phyloP scores from a whole-genome alignment of 768 basidiomycete genomes.

The Pleurotus djamor region DNA sequence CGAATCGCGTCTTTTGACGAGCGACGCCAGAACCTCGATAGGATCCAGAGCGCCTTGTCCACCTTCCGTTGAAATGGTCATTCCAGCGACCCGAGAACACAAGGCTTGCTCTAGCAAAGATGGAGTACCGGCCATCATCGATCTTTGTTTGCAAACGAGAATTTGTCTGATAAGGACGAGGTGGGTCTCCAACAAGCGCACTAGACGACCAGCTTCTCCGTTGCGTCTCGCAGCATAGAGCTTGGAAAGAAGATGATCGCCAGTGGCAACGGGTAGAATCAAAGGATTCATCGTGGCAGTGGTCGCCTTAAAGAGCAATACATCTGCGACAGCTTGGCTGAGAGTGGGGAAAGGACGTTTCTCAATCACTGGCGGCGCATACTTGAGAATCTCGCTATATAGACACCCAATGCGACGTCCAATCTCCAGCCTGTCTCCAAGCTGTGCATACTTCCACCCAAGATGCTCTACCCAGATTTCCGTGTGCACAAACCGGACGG shows the following conservation, averaged over 20 bases:
- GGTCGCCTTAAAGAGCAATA: conserved; percentile 71
- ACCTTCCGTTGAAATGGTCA: conserved; percentile 41
- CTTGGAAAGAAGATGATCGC: conserved; percentile 52
- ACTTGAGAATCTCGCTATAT: conserved; percentile 64
- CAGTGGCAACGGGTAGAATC: conserved; percentile 65
- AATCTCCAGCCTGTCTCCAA: conserved; percentile 85
- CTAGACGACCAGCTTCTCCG: conserved; percentile 66
- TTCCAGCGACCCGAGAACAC: conserved; percentile 58
- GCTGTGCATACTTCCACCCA: conserved; percentile 82
- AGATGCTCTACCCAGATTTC: conserved; percentile 88
- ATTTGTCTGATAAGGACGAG: conserved; percentile 61
- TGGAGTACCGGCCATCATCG: conserved; percentile 36
- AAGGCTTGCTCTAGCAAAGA: conserved; percentile 78
- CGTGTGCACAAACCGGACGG: conserved; percentile 73
- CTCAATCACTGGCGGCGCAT: conserved; percentile 50
- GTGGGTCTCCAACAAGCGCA: conserved; percentile 67
- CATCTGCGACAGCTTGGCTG: conserved; percentile 65
- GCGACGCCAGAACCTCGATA: conserved; percentile 70
- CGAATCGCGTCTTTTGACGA: conserved; percentile 63
- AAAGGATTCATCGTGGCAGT: conserved; percentile 82
- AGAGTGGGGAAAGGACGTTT: conserved; percentile 59
- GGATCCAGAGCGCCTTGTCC: conserved; percentile 58
- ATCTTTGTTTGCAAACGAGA: conserved; percentile 61
- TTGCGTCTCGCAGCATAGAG: conserved; percentile 64
- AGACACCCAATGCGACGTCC: conserved; percentile 63